phyloP scores from a whole-genome alignment of 305 asterid genomes.

The Striga hermonthica region DNA sequence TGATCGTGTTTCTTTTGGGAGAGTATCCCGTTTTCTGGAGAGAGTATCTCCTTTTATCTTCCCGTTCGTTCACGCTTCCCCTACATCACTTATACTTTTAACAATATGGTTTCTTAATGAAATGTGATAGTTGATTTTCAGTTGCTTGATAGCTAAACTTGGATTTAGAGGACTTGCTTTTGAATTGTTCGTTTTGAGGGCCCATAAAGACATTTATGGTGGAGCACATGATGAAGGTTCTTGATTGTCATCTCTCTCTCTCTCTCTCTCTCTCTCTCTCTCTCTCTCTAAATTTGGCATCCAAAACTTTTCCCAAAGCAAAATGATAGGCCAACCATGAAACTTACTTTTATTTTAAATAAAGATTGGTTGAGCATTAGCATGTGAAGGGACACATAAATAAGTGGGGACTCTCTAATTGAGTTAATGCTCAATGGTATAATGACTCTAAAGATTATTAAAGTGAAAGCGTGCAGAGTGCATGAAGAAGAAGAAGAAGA shows the following conservation, averaged over 20 bases:
- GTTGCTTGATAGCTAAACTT: constrained; percentile 23
- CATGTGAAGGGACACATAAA: constrained; percentile 8
- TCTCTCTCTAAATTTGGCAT: too few species aligned
- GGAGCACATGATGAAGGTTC: constrained; percentile 22
- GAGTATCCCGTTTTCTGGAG: too few species aligned
- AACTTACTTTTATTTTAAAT: constrained; percentile 37
- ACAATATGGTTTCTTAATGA: too few species aligned
- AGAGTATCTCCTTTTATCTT: too few species aligned
- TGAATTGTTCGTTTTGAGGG: constrained; percentile 27
- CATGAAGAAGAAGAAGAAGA: constrained; percentile 8
- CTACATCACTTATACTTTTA: too few species aligned
- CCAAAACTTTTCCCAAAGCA: constrained; percentile 31
- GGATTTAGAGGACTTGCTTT: constrained; percentile 33
- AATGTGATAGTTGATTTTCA: too few species aligned
- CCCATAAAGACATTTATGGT: constrained; percentile 22
- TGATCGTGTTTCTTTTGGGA: too few species aligned
- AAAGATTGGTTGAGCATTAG: constrained; percentile 34
- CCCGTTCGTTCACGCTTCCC: too few species aligned
- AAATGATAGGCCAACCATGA: constrained; percentile 48
- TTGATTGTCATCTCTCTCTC: constrained; percentile 11
- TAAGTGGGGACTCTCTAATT: too few species aligned
- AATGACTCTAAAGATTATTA: constrained; percentile 33
- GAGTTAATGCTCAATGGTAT: constrained; percentile 34
- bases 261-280: too few species aligned
- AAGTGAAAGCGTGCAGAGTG: constrained; percentile 35